Conservation (phyloP, 139 green algal genomes). For the Chlorella sp. region DNA sequence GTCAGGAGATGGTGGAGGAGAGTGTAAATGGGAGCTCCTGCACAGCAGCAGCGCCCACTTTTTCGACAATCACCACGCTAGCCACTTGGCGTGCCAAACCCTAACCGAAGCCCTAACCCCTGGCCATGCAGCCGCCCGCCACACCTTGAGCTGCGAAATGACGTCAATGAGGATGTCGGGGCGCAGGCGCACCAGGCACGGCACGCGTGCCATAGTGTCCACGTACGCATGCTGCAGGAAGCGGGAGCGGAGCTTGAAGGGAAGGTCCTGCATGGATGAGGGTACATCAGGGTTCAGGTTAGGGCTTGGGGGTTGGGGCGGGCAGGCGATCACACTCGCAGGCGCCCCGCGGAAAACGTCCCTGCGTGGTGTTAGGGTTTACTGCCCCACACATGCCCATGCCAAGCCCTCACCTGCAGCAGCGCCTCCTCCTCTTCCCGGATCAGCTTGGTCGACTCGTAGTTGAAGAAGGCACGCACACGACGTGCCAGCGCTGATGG, state of each 20-base stretch:
- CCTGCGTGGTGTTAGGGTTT: no score
- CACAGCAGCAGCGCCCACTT: neutral
- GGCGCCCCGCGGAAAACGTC: no score
- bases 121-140: no score
- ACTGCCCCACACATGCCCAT: no score
- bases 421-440: slow-evolving; percentile 6
- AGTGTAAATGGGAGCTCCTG: neutral
- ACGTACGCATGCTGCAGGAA: slow-evolving; percentile 12
- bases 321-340: neutral
- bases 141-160: slow-evolving; percentile 6
- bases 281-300: neutral
- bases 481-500: neutral
- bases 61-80: neutral
- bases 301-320: neutral
- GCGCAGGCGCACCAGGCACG: slow-evolving; percentile 1
- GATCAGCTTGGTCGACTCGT: slow-evolving; percentile 15
- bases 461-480: slow-evolving; percentile 12
- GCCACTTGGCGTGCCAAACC: neutral
- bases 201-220: slow-evolving; percentile 4
- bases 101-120: no score
- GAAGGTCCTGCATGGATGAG: slow-evolving; percentile 6
- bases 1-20: neutral
- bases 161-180: slow-evolving; percentile 13
- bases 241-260: slow-evolving; percentile 16
- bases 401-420: slow-evolving; percentile 6